These are phyloP conservation scores for Boletus smithii DNA, from an alignment of 1,284 basidiomycete species.

Conservation along the genomic window DNA sequence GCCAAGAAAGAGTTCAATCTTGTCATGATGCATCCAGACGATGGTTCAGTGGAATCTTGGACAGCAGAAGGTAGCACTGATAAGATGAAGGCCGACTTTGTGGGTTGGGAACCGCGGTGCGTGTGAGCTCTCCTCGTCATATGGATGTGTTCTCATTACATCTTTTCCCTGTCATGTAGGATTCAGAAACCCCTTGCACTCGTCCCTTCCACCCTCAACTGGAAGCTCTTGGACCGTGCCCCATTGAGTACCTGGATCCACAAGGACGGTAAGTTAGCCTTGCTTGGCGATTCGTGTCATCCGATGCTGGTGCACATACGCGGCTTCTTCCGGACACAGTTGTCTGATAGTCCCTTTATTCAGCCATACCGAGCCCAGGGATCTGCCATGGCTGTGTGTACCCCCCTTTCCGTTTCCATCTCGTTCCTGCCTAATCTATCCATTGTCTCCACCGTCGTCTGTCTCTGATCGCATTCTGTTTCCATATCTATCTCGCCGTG, in stretches of 20 bases:
- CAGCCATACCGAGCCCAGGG: constrained; percentile 70
- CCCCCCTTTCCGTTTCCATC: neutral
- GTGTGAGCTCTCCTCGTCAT: constrained; percentile 8
- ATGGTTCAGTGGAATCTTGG: constrained; percentile 41
- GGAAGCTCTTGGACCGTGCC: constrained; percentile 49
- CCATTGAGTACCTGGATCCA: constrained; percentile 52
- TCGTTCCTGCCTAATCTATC: neutral
- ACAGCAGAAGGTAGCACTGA: constrained; percentile 38
- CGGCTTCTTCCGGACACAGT: neutral
- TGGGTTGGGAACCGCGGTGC: constrained; percentile 48
- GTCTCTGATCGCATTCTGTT: neutral
- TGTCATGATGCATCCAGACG: constrained; percentile 46
- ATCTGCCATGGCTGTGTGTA: constrained; percentile 58
- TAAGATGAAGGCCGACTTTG: constrained; percentile 45
- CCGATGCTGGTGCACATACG: constrained; percentile 55
- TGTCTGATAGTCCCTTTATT: constrained; percentile 1
- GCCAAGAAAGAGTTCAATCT: constrained; percentile 47
- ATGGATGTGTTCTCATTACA: constrained; percentile 5
- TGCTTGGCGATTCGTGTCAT: constrained; percentile 58
- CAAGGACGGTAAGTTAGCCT: constrained; percentile 42
- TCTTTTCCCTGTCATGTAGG: constrained; percentile 28
- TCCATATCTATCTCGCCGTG: neutral
- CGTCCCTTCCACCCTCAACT: constrained; percentile 47
- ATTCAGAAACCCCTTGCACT: constrained; percentile 47
- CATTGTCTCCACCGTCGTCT: neutral